Evolutionary conservation across 345 rosid species (phyloP), one percentile per base, ranked within the genome.

Genomic region (Salix caprea): DNA sequence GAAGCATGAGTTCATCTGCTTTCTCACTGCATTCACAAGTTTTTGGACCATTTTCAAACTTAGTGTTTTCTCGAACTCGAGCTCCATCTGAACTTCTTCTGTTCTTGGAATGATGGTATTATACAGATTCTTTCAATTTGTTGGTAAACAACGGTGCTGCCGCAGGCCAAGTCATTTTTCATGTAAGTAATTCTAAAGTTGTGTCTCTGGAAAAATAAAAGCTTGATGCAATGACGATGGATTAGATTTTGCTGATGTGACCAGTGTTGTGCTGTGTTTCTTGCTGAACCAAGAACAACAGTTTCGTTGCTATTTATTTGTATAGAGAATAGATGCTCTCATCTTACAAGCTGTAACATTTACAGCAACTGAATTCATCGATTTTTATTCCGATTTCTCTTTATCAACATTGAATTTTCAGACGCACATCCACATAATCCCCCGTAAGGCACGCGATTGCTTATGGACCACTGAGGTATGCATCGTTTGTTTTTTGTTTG

Each of bases 401-500:
- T 52, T 61, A 68, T 74, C 24, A 54, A 74, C 58, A 6, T 65
- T 21, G 48, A 11, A 32, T 37, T 80, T 89, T 74, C 90, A 95
- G 99, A 95, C 97, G 12, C 99, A 95, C 78, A 85, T 95, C 86
- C 99, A 95, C 77, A 93, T 95, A 82, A 95, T 95, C 66, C 99
- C 97, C 0, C 95, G 99, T 1, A 91, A 89, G 80, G 90, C 88
- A 15, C 73, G 78, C 2, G 99, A 95, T 80, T 93, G 96, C 84
- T 84, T 95, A 68, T 95, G 97, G 99, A 83, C 91, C 52, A 91
- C 97, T 4, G 94, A 93, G 97, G 99, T 95, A 86, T 69, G 84
- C 34, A 37, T 62, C 12, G 21, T 61, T 58, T 68, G 40, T 60
- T 71, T 18, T 37, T 2, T 69, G n/a, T 30, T 67, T 66, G 16